A percentile compares a stretch with the other conserved stretches of the same genome.
These are phyloP conservation scores for Entophlyctis luteolus DNA, from an alignment of 192 early-diverging fungal genomes.

Conservation along the genomic window DNA sequence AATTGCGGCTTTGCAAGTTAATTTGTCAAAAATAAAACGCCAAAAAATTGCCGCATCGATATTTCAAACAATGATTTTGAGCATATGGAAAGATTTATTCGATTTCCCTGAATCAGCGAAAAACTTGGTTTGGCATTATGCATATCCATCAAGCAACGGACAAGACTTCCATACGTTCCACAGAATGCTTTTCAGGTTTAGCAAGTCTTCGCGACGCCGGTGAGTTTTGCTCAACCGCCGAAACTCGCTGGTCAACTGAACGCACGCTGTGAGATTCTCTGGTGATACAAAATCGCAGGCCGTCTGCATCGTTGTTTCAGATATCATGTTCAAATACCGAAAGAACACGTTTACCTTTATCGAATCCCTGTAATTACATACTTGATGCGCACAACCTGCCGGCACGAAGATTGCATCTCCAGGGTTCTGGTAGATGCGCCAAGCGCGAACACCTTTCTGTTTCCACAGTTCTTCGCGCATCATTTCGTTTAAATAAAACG, in stretches of 20 bases:
- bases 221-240: constrained; percentile 12
- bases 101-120: too few relatives aligned
- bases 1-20: too few relatives aligned
- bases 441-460: constrained; percentile 42
- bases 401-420: constrained; percentile 77
- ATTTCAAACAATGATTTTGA: too few relatives aligned
- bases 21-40: too few relatives aligned
- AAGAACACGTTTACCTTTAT: too few relatives aligned
- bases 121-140: too few relatives aligned
- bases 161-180: constrained; percentile 14
- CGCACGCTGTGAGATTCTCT: constrained; percentile 17
- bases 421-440: constrained; percentile 61
- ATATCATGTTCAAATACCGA: too few relatives aligned
- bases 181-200: constrained; percentile 18
- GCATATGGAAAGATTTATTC: too few relatives aligned
- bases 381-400: constrained; percentile 51
- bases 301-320: background rate
- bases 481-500: constrained; percentile 51
- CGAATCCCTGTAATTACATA: constrained; percentile 22
- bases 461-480: constrained; percentile 38
- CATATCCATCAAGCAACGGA: constrained; percentile 10
- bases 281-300: constrained; percentile 31
- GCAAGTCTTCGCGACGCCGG: constrained; percentile 19
- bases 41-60: too few relatives aligned
- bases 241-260: constrained; percentile 22